These are phyloP conservation scores for Vigna reflexopilosa DNA, from an alignment of 306 rosid species.

Conservation along the genomic window DNA sequence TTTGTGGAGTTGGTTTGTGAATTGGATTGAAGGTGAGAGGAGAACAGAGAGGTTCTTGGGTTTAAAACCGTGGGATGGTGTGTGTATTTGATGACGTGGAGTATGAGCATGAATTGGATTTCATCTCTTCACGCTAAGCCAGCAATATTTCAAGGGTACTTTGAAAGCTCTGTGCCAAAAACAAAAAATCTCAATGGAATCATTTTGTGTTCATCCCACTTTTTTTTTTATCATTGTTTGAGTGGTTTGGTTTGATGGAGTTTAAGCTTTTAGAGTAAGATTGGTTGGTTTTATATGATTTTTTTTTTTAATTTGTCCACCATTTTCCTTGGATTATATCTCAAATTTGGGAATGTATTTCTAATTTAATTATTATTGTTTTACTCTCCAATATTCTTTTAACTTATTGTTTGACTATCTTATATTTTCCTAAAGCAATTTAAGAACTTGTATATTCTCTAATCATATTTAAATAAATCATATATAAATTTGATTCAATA, in stretches of 20 bases:
- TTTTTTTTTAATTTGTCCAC: neutral
- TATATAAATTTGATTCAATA: no score
- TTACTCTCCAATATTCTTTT: no score
- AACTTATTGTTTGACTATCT: no score
- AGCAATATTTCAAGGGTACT: slow-evolving; percentile 57
- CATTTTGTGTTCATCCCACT: slow-evolving; percentile 36
- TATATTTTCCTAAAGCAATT: no score
- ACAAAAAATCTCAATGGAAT: slow-evolving; percentile 28
- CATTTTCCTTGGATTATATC: slow-evolving; percentile 26
- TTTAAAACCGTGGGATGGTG: slow-evolving; percentile 42
- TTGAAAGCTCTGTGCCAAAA: slow-evolving; percentile 57
- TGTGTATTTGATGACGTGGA: slow-evolving; percentile 58
- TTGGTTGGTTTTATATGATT: slow-evolving; percentile 46
- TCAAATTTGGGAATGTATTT: slow-evolving; percentile 3
- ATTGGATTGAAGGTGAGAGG: slow-evolving; percentile 53
- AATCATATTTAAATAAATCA: no score
- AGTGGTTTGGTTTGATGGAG: slow-evolving; percentile 42
- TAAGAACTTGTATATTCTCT: no score
- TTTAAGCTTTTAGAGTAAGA: slow-evolving; percentile 48
- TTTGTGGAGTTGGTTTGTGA: slow-evolving; percentile 35
- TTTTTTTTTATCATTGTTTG: slow-evolving; percentile 3
- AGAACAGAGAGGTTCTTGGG: slow-evolving; percentile 32
- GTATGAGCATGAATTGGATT: slow-evolving; percentile 54
- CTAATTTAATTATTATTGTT: neutral
- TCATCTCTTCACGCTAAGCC: slow-evolving; percentile 77